phyloP scores from a whole-genome alignment of 2,329 filamentous ascomycete species.

The Penicillium sp. region DNA sequence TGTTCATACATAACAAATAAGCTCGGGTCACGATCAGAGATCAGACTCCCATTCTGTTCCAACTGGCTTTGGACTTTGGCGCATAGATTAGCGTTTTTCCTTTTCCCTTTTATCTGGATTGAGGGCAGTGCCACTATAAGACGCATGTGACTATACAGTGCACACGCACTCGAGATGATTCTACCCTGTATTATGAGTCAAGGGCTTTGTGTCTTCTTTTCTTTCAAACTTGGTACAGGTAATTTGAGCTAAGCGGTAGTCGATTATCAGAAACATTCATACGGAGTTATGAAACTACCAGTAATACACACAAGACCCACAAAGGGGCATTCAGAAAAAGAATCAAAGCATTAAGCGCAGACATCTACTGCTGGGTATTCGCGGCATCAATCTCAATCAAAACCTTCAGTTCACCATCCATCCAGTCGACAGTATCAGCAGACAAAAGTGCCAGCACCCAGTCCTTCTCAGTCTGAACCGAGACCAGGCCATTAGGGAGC shows the following conservation, averaged over 20 bases:
- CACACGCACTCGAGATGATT: conserved; percentile 1
- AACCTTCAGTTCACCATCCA: conserved; percentile 44
- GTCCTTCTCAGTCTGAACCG: conserved; percentile 38
- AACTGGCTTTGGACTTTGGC: conserved; percentile 19
- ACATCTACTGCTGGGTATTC: conserved; percentile 8
- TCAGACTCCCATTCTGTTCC: conserved; percentile 8
- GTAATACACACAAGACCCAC: background rate
- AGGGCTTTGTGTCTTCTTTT: conserved; percentile 1
- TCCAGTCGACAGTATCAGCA: conserved; percentile 44
- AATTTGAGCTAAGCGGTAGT: background rate
- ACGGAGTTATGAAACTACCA: background rate
- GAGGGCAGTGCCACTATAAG: background rate
- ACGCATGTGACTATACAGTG: background rate
- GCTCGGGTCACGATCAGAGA: background rate
- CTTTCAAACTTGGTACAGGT: background rate
- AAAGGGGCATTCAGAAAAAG: background rate
- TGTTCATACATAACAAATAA: conserved; percentile 77
- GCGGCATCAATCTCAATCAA: conserved; percentile 34
- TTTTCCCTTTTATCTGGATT: conserved; percentile 1
- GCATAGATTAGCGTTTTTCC: conserved; percentile 17
- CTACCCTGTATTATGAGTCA: conserved; percentile 14
- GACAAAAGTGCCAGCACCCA: conserved; percentile 44
- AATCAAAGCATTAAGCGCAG: background rate
- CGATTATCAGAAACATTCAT: background rate
- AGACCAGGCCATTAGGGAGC: conserved; percentile 40